These are phyloP conservation scores for Darksidea phi DNA, from an alignment of 495 filamentous ascomycete species.

Conservation along the genomic window DNA sequence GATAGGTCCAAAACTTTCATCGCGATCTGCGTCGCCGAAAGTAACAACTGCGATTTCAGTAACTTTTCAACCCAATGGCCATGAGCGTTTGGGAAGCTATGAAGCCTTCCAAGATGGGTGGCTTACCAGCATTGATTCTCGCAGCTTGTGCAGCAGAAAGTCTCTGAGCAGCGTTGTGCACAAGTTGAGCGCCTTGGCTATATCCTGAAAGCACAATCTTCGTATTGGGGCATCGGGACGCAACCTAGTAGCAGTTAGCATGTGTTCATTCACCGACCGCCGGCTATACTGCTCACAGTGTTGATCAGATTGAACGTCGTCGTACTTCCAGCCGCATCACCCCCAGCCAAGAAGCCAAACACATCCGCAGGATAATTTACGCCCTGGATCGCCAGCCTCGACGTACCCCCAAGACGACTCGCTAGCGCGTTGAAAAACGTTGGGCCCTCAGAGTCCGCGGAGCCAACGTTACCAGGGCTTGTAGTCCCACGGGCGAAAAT, in stretches of 20 bases:
- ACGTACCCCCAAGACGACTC: not conserved
- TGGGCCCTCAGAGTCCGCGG: not conserved
- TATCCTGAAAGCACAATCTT: slow-evolving; percentile 13
- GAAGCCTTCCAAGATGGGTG: not conserved
- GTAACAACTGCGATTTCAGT: slow-evolving; percentile 1
- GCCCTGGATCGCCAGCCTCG: slow-evolving; percentile 8
- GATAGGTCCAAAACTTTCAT: slow-evolving; percentile 4
- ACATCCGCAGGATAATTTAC: slow-evolving; percentile 7
- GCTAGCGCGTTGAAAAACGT: slow-evolving; percentile 9
- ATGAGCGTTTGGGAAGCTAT: not conserved
- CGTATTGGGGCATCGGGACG: not conserved
- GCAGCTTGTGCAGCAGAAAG: not conserved
- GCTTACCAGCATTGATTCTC: slow-evolving; percentile 4
- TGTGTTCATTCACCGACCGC: too few species aligned
- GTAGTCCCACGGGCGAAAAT: slow-evolving; percentile 12
- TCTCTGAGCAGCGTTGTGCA: slow-evolving; percentile 4
- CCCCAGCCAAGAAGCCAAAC: not conserved
- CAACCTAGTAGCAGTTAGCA: not conserved
- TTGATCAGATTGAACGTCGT: slow-evolving; percentile 5
- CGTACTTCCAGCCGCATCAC: slow-evolving; percentile 5
- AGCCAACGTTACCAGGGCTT: slow-evolving; percentile 4
- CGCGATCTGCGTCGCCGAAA: slow-evolving; percentile 2
- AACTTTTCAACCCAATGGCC: not conserved
- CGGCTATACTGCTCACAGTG: not conserved
- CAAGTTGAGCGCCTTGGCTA: slow-evolving; percentile 12